Base-by-base conservation (phyloP, 352 stramenopile genomes). In the Phytophthora citrophthora region DNA sequence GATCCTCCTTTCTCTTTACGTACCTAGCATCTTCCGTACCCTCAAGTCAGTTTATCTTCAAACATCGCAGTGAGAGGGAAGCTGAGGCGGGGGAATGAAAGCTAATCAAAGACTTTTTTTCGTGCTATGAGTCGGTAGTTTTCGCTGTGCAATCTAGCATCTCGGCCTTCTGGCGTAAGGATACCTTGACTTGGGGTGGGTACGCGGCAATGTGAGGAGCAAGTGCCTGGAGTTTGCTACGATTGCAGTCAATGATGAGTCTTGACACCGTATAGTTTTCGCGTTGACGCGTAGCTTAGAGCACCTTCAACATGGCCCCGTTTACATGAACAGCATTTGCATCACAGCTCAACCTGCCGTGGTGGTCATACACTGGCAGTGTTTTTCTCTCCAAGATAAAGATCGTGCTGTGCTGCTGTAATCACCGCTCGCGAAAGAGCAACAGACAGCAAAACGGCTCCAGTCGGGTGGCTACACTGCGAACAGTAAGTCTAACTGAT, bases 101-200 rank as follows among this genome's bases (percentile, higher is more conserved):
- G 18, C 38, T 57, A 62, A 67, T 58, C 26, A 29, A 64, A 69
- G 52, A 61, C 4, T 36, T 51, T 54, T 46, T 61, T 54, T 34
- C 29, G 23, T 47, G 38, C 41, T 48, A 8, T 29, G 41, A 47
- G 49, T 15, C 20, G 20, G 20, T 20, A 20, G 20, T 20, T 20
- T 20, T 20, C 20, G 20, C 1, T 2, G 20, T 20, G 20, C 20
- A 20, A 20, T 20, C 18, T 12, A 41, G 36, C 6, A 20, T 7
- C 44, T 38, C 18, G 26, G 15, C 13, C n/a, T 8, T 27, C 26
- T 46, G n/a, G 12, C 40, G 40, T 20, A 46, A 12, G 40, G 16
- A 46, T 24, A 13, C 40, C 40, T 46, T 12, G 40, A 26, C 4
- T 20, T 24, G 40, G 39, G 6, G 26, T 29, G 6, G 26, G 26